A percentile compares a stretch with the other conserved stretches of the same genome.
These are phyloP conservation scores for Silene uniflora DNA, from an alignment of 148 eudicot genomes.

Conservation along the genomic window DNA sequence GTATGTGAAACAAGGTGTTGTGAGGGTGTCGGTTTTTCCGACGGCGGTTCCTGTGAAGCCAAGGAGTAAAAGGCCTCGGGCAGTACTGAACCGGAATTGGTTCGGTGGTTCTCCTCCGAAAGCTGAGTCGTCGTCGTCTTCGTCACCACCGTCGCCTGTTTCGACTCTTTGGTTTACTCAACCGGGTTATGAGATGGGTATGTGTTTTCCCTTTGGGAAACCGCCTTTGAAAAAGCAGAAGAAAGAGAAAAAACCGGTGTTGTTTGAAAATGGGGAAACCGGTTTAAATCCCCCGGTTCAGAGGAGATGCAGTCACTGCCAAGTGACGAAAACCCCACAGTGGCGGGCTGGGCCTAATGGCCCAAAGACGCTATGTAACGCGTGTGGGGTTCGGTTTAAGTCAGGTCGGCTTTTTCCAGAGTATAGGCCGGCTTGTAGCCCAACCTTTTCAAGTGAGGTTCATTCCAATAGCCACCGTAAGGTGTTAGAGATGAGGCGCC, in stretches of 20 bases:
- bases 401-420: conserved; percentile 85
- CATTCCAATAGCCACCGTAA: conserved; percentile 91
- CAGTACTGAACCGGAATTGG: conserved; percentile 35
- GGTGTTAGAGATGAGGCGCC: conserved; percentile 78
- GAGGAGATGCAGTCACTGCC: conserved; percentile 69
- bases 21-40: conserved; percentile 33
- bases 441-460: conserved; percentile 58
- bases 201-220: conserved; percentile 25
- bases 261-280: conserved; percentile 2
- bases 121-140: conserved; percentile 40
- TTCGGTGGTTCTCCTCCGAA: conserved; percentile 30
- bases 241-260: conserved; percentile 35
- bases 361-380: conserved; percentile 76
- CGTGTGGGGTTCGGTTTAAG: conserved; percentile 87
- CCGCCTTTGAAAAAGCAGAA: conserved; percentile 52
- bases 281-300: conserved; percentile 23
- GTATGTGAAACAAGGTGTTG: conserved; percentile 20
- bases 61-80: conserved; percentile 54
- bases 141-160: conserved; percentile 36
- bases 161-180: conserved; percentile 19
- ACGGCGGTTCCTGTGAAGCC: conserved; percentile 51
- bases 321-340: conserved; percentile 80
- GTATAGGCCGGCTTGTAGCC: conserved; percentile 89
- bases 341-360: conserved; percentile 94
- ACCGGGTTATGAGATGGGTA: conserved; percentile 27